phyloP scores from a whole-genome alignment of 306 rosid species.

The Dryas octopetala region DNA sequence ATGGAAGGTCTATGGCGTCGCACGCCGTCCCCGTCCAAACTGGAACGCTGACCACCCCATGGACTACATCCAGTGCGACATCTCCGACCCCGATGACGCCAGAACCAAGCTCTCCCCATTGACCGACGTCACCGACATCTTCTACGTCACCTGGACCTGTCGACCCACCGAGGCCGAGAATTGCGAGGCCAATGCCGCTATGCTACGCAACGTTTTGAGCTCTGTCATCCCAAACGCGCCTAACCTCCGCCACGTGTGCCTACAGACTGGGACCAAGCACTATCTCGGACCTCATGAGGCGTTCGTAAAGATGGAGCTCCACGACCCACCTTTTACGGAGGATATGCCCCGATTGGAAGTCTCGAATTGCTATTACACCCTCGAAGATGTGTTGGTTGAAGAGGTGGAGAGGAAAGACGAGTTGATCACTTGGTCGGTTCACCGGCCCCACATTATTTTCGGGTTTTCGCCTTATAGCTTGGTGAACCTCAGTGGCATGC shows the following conservation, averaged over 20 bases:
- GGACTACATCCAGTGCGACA: constrained; percentile 68
- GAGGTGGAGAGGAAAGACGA: constrained; percentile 50
- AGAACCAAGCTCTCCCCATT: constrained; percentile 53
- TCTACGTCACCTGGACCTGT: constrained; percentile 58
- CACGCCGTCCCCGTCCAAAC: constrained; percentile 62
- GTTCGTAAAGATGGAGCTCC: constrained; percentile 24
- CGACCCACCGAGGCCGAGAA: constrained; percentile 53
- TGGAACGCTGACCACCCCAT: constrained; percentile 72
- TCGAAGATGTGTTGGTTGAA: constrained; percentile 50
- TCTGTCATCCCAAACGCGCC: constrained; percentile 60
- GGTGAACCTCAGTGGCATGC: constrained; percentile 55
- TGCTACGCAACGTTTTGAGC: constrained; percentile 52
- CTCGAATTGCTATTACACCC: constrained; percentile 61
- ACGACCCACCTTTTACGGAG: constrained; percentile 70
- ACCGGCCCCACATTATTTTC: constrained; percentile 48
- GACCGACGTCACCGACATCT: constrained; percentile 66
- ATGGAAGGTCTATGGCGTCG: constrained; percentile 83
- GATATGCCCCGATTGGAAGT: constrained; percentile 55
- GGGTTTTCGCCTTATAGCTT: constrained; percentile 73
- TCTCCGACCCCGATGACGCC: constrained; percentile 53
- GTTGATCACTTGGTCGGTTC: constrained; percentile 64
- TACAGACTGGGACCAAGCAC: constrained; percentile 68
- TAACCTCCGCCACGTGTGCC: constrained; percentile 65
- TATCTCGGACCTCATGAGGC: constrained; percentile 54
- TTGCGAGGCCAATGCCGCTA: constrained; percentile 53